Conservation (phyloP, 2,329 filamentous ascomycete genomes). For the Penicillium sclerotiorum region DNA sequence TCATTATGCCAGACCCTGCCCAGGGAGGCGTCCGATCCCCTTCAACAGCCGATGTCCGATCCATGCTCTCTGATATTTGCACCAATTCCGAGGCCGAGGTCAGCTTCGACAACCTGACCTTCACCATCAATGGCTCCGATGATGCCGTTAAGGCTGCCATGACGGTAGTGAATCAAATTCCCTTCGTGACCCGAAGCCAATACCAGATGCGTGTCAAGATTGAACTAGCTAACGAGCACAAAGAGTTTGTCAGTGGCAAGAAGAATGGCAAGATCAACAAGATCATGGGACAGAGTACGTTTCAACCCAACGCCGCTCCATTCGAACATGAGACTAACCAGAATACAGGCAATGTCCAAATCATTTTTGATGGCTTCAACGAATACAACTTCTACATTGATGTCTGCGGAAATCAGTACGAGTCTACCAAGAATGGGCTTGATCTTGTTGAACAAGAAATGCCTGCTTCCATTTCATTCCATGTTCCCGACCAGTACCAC, state of each 20-base stretch:
- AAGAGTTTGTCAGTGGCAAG: conserved; percentile 98
- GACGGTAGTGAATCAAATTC: conserved; percentile 87
- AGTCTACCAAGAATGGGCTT: conserved; percentile 90
- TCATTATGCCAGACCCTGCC: conserved; percentile 72
- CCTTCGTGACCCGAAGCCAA: conserved; percentile 81
- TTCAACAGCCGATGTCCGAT: conserved; percentile 70
- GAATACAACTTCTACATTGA: conserved; percentile 99
- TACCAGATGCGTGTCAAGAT: conserved; percentile 98
- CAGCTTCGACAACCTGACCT: conserved; percentile 90
- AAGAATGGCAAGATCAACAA: conserved; percentile 99
- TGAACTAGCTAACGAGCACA: conserved; percentile 98
- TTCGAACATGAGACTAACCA: conserved; percentile 13
- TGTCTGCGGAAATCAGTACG: conserved; percentile 87
- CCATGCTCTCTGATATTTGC: conserved; percentile 94
- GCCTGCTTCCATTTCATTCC: conserved; percentile 98
- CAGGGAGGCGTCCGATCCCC: conserved; percentile 62
- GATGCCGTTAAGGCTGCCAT: conserved; percentile 96
- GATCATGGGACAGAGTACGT: conserved; percentile 94
- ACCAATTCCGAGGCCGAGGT: conserved; percentile 95
- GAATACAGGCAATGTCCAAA: conserved; percentile 79
- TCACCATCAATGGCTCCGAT: conserved; percentile 92
- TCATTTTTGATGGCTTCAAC: conserved; percentile 98
- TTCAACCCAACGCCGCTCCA: neutral
- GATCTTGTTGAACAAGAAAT: conserved; percentile 97
- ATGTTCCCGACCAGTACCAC: conserved; percentile 98